Evolutionary conservation across 129 eudicot species (phyloP).

Genomic region (Helianthus tuberosus): DNA sequence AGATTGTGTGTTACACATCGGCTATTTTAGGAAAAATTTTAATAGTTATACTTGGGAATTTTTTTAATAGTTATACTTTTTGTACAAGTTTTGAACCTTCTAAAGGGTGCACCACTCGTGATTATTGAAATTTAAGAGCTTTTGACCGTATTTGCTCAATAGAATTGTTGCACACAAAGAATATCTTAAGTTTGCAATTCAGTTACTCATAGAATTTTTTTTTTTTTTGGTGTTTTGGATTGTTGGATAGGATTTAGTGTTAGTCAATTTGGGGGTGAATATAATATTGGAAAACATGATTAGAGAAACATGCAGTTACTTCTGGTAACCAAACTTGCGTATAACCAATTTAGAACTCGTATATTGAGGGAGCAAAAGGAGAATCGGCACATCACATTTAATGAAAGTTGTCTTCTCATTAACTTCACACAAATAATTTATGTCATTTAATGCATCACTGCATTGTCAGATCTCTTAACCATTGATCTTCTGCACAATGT

Average conservation of each 20-base stretch:
- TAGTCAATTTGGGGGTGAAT: not conserved
- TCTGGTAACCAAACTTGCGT: not conserved
- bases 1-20: not conserved
- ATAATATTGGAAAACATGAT: not conserved
- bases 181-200: not conserved
- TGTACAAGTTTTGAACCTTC: not conserved
- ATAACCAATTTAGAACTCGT: not conserved
- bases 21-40: not conserved
- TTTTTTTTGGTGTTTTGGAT: not conserved
- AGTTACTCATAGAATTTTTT: not conserved
- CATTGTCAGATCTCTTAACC: not conserved
- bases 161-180: not conserved
- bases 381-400: not conserved
- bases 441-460: not conserved
- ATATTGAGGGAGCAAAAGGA: not conserved
- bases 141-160: not conserved
- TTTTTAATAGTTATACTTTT: not conserved
- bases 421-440: not conserved
- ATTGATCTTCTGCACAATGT: not conserved
- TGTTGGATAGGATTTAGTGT: not conserved
- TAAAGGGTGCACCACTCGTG: not conserved
- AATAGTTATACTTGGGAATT: too few species aligned
- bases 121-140: not conserved
- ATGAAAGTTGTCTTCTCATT: not conserved
- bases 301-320: not conserved